Base-by-base conservation (phyloP, 257 asterid species). In the Scutellaria galericulata region DNA sequence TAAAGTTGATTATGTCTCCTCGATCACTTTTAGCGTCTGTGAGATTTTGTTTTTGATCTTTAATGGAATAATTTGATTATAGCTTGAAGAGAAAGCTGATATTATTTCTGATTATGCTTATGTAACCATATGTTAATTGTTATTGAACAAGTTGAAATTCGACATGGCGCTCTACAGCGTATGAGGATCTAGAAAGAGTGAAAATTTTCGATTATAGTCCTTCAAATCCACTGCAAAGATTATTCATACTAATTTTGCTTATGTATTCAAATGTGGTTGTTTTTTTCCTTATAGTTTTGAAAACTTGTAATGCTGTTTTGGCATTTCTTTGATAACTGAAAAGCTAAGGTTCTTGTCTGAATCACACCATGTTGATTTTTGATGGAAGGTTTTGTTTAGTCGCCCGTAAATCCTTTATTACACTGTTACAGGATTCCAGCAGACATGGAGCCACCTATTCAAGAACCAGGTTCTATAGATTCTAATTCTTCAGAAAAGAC, bases 401-500 rank as follows among this genome's bases (percentile, higher is more conserved):
- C 14, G 14, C 13, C 40, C 59, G 63, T 79, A 55, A 78, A 76
- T 70, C 67, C 15, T 41, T 61, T 63, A 14, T 45, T 54, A 14
- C 46, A 47, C 47, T 71, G 55, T 37, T 74, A 42, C 77, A 88
- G 95, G 82, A 73, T 67, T 59, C 77, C 73, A 52, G 58, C 71
- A 5, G 77, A 75, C 64, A 62, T 70, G n/a, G 69, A 42, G 41
- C 48, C 78, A 40, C 72, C 84, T 52, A 44, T 45, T 6, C 82
- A 59, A 60, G 83, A 81, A 72, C 64, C 85, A 24, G 75, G 76
- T 56, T 73, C 72, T 56, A 55, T 47, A 42, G 75, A 50, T 79
- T 65, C 86, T 70, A 77, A 50, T 78, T 65, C 86, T 70, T 71
- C 80, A 13, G 78, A 64, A 59, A 79, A 64, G 79, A 56, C 80